Conservation (phyloP, 2,329 filamentous ascomycete species). For the Arthrobotrys entomopaga region DNA sequence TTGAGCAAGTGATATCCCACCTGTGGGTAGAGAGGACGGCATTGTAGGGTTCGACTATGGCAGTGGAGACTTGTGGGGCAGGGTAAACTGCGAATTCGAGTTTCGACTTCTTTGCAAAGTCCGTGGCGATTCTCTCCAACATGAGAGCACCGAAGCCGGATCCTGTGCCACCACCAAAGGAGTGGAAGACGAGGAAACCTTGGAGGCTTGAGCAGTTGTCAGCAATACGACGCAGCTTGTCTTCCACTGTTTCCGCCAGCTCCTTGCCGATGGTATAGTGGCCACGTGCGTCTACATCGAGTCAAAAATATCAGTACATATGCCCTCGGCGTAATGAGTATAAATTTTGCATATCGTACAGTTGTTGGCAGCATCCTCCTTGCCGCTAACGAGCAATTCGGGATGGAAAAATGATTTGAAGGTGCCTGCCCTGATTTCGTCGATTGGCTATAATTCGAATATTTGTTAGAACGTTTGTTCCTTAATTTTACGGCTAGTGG, state of each 20-base stretch:
- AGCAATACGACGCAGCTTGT: constrained; percentile 73
- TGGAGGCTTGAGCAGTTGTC: constrained; percentile 75
- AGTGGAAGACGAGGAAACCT: constrained; percentile 76
- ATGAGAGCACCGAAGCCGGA: constrained; percentile 74
- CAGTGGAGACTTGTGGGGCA: constrained; percentile 72
- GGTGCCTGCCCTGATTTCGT: constrained; percentile 73
- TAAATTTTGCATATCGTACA: constrained; percentile 63
- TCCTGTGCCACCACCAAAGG: constrained; percentile 74
- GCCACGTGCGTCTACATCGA: constrained; percentile 69
- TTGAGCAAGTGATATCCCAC: constrained; percentile 1
- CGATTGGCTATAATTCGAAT: constrained; percentile 66
- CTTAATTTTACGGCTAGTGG: too few relatives aligned
- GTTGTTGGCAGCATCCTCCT: constrained; percentile 76
- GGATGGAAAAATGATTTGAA: constrained; percentile 75
- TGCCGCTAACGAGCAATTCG: constrained; percentile 73
- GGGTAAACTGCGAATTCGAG: constrained; percentile 75
- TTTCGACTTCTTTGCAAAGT: constrained; percentile 76
- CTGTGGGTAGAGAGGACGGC: constrained; percentile 68
- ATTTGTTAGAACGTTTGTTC: background rate
- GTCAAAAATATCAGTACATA: constrained; percentile 7
- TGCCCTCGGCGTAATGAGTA: background rate
- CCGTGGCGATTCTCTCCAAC: constrained; percentile 72
- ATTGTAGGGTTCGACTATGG: constrained; percentile 76
- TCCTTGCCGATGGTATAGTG: constrained; percentile 77
- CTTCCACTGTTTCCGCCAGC: constrained; percentile 72